Base-by-base conservation (phyloP, 805 yeast genomes). In the Saccharomycodes ludwigii region DNA sequence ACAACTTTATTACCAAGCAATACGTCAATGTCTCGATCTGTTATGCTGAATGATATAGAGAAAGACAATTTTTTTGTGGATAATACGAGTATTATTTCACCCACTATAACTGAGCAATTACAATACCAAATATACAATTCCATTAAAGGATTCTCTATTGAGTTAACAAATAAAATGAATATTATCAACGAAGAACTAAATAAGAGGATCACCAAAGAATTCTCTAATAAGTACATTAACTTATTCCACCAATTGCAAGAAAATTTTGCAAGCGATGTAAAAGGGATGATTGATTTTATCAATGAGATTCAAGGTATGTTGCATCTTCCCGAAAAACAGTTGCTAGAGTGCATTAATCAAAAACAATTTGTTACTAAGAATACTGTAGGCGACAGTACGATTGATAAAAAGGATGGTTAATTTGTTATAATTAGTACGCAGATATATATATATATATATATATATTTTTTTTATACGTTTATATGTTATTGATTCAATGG, bases 181-280 rank as follows among this genome's bases (percentile, higher is more conserved):
- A 42, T 61, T 5, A 54, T 61, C 28, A 61, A 59, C 32, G 44
- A 49, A 5, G 64, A 58, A 34, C 39, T 61, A 35, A 60, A 58
- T 33, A 44, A 48, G 25, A 57, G 49, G 31, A 45, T 60, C 3
- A 41, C 54, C 36, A 38, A 33, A 13, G 61, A 59, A 22, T 34
- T 61, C 29, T 49, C 63, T 0, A 39, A 37, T 7, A 59, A 59
- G 33, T 61, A 61, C 34, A 55, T 56, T 27, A 35, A 27, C 0
- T 23, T 58, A 22, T 52, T 61, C 31, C 41, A 42, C 9, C 53
- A 55, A 3, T 37, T 61, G 21, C 58, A 54, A 36, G 34, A 21
- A 2, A 53, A 47, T 18, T 61, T 60, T 34, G 51, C 54, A 21
- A 45, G 39, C 23, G 66, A 61, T 35, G 55, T 60, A n/a, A 50